Evolutionary conservation across 2,329 filamentous ascomycete genomes (phyloP).

Genomic region (Cadophora gregata): DNA sequence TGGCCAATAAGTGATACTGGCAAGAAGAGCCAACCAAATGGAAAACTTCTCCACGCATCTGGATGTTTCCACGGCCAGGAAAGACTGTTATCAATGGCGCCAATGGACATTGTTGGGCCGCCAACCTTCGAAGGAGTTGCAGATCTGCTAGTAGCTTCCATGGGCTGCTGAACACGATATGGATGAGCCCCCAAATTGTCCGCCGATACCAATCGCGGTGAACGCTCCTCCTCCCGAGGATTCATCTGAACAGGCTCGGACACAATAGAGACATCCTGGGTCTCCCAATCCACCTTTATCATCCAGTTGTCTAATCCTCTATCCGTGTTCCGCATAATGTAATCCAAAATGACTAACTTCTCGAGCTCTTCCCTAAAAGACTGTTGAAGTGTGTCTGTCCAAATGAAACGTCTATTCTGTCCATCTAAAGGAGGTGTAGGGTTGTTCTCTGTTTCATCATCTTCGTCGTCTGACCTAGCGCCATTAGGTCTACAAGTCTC

Average conservation of each 20-base stretch:
- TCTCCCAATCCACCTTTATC: constrained; percentile 92
- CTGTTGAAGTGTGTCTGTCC: constrained; percentile 88
- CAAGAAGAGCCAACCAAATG: constrained; percentile 97
- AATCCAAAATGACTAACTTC: constrained; percentile 96
- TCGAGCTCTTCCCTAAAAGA: constrained; percentile 94
- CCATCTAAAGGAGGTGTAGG: constrained; percentile 34
- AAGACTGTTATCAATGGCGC: constrained; percentile 96
- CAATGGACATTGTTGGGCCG: constrained; percentile 69
- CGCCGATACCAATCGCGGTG: constrained; percentile 52
- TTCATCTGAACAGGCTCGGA: constrained; percentile 77
- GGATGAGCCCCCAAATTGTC: constrained; percentile 57
- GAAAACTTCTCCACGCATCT: constrained; percentile 88
- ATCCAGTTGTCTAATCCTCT: constrained; percentile 98
- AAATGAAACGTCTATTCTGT: constrained; percentile 63
- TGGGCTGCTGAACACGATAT: constrained; percentile 81
- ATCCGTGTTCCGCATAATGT: constrained; percentile 99
- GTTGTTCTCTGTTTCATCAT: constrained; percentile 63
- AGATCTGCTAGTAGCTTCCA: constrained; percentile 71
- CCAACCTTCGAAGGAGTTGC: constrained; percentile 44
- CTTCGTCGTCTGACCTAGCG: constrained; percentile 62
- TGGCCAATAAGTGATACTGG: constrained; percentile 95
- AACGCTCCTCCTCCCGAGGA: constrained; percentile 58
- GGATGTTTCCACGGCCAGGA: constrained; percentile 79
- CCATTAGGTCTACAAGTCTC: constrained; percentile 75
- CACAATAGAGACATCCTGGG: constrained; percentile 81